Conservation (phyloP, 2,329 filamentous ascomycete species). For the Trichoderma afroharzianum region DNA sequence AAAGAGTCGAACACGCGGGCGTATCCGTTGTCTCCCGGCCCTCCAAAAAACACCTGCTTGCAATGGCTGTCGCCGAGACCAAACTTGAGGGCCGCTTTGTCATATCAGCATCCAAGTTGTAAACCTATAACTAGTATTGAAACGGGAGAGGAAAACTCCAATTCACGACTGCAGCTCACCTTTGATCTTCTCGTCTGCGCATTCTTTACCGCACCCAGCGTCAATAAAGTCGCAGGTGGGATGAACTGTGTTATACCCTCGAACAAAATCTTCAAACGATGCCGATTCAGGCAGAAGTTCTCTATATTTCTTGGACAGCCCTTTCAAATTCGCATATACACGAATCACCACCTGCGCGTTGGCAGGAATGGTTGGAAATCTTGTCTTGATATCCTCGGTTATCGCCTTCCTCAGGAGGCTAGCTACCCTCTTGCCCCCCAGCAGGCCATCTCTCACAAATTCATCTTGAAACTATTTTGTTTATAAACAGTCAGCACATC, state of each 20-base stretch:
- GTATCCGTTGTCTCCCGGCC: slow-evolving; percentile 40
- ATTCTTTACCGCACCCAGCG: slow-evolving; percentile 41
- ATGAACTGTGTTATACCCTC: slow-evolving; percentile 40
- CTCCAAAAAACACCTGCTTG: slow-evolving; percentile 39
- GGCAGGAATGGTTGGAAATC: slow-evolving; percentile 2
- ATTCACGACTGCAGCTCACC: slow-evolving; percentile 26
- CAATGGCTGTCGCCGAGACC: slow-evolving; percentile 37
- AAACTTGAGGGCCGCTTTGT: slow-evolving; percentile 31
- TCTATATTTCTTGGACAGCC: slow-evolving; percentile 34
- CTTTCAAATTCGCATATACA: slow-evolving; percentile 38
- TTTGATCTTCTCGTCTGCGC: slow-evolving; percentile 39
- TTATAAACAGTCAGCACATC: neutral
- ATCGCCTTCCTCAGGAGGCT: slow-evolving; percentile 27
- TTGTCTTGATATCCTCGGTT: slow-evolving; percentile 17
- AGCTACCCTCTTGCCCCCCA: slow-evolving; percentile 31
- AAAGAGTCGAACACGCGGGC: slow-evolving; percentile 37
- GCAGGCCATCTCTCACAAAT: slow-evolving; percentile 29
- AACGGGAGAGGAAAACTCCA: neutral
- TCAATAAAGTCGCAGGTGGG: slow-evolving; percentile 38
- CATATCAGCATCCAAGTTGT: neutral
- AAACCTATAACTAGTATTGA: neutral
- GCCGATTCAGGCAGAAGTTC: slow-evolving; percentile 27
- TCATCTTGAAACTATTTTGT: slow-evolving; percentile 32
- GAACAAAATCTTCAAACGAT: slow-evolving; percentile 34
- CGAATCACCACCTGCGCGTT: slow-evolving; percentile 31